Evolutionary conservation across 768 basidiomycete genomes (phyloP), one percentile per base, ranked within the genome.

Genomic region (Bullera alba): DNA sequence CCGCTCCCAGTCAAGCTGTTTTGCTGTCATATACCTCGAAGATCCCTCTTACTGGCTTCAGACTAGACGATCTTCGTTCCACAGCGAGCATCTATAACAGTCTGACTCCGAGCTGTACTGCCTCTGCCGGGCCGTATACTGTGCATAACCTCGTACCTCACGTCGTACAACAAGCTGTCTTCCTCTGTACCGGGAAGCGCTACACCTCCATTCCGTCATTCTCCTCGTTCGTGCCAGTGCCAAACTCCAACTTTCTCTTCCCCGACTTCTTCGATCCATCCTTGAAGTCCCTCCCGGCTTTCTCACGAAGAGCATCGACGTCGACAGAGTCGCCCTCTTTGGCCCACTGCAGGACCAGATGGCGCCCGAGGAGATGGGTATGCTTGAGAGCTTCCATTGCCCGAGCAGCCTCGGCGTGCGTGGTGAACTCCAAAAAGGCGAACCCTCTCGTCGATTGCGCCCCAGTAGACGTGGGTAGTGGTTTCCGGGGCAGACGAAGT

Each of bases 291-390:
- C 83, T 83, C 43, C 84, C 84, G 28, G 91, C 86, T 75, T 89
- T 91, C 74, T 80, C 80, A 53, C 91, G 76, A 42, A 95, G 68
- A 48, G 69, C 77, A 26, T 86, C 86, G 46, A 92, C 65, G 66
- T 92, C 86, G 65, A 82, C 80, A 6, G 52, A 61, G 23, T 72
- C 70, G n/a, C 54, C 69, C 56, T 86, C 86, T 2, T 77, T 84
- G 0, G 92, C 90, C 91, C 92, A 95, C 70, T 97, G 84, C 36
- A 99, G 76, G 3, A 97, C 90, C 37, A 99, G 75, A 78, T 99
- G 95, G 29, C 95, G 76, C 7, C 95, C 93, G 19, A 99, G 82
- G 61, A 97, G 82, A 77, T 97, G 95, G 0, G 92, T 95, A 73
- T 97, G 91, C 58, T 82, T 80, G 21, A 99, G 79, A 10, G 88